Evolutionary conservation across 768 basidiomycete species (phyloP).

Genomic region (Kwoniella heveanensis): DNA sequence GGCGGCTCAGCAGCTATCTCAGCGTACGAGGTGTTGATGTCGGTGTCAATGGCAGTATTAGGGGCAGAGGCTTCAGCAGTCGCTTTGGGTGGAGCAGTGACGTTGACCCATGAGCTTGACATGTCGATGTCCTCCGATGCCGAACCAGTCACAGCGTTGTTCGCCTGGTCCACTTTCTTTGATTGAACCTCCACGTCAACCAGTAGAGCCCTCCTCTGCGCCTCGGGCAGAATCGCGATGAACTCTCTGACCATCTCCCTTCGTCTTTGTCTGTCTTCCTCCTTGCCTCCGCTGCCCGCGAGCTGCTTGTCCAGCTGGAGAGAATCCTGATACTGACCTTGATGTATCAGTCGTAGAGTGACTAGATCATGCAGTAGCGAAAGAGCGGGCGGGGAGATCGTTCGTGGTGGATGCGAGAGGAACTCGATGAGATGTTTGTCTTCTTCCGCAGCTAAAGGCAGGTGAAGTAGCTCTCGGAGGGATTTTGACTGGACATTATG

Average conservation of each 20-base stretch:
- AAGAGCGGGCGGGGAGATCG: slow-evolving; percentile 25
- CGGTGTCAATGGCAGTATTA: not conserved
- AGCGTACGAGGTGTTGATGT: slow-evolving; percentile 1
- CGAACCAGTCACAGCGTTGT: not conserved
- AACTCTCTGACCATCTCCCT: slow-evolving; percentile 52
- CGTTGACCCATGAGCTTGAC: slow-evolving; percentile 14
- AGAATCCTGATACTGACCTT: slow-evolving; percentile 46
- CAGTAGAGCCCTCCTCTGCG: slow-evolving; percentile 36
- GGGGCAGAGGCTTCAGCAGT: not conserved
- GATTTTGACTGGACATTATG: slow-evolving; percentile 25
- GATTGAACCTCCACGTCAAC: slow-evolving; percentile 19
- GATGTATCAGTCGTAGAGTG: slow-evolving; percentile 48
- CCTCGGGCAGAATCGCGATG: slow-evolving; percentile 47
- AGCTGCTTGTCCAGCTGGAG: slow-evolving; percentile 45
- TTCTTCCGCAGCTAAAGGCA: slow-evolving; percentile 41
- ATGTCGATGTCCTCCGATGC: slow-evolving; percentile 18
- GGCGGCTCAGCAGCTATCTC: slow-evolving; percentile 20
- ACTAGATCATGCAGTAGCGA: slow-evolving; percentile 46
- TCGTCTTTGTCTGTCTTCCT: slow-evolving; percentile 41
- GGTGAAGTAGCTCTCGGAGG: slow-evolving; percentile 38
- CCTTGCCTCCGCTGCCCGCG: slow-evolving; percentile 37
- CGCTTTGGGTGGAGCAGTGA: not conserved
- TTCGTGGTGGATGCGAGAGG: slow-evolving; percentile 39
- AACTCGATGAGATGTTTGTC: slow-evolving; percentile 39
- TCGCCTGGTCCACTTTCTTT: not conserved